Conservation (phyloP, 768 basidiomycete species). For the Tricholoma terreum region DNA sequence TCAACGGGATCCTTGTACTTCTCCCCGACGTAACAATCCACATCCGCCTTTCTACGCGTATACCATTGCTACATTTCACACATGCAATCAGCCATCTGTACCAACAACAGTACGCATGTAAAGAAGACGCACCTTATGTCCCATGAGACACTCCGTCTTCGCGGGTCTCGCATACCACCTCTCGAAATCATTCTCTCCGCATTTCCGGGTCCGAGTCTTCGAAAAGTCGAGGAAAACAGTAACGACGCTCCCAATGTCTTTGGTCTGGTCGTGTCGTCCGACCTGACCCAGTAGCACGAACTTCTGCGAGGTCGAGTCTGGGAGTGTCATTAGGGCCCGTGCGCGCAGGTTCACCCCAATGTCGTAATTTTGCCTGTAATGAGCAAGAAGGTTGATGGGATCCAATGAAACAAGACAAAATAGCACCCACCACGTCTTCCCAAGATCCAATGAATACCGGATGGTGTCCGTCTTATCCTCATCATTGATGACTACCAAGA, state of each 20-base stretch:
- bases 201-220: conserved; percentile 63
- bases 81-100: neutral
- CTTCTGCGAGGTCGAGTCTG: conserved; percentile 95
- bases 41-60: conserved; percentile 73
- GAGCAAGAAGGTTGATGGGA: neutral
- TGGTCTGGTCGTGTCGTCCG: conserved; percentile 52
- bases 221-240: conserved; percentile 84
- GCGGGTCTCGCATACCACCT: conserved; percentile 77
- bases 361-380: conserved; percentile 62
- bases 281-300: conserved; percentile 87
- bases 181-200: conserved; percentile 72
- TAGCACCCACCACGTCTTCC: conserved; percentile 69
- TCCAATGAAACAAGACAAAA: neutral
- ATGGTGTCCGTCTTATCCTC: conserved; percentile 71
- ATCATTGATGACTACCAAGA: conserved; percentile 81
- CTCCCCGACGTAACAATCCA: conserved; percentile 86
- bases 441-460: conserved; percentile 79
- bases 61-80: conserved; percentile 83
- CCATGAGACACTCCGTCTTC: conserved; percentile 84
- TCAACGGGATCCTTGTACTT: conserved; percentile 86
- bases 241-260: conserved; percentile 58
- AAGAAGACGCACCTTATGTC: conserved; percentile 66
- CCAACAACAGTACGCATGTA: neutral
- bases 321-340: conserved; percentile 79
- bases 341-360: conserved; percentile 72